A percentile compares a stretch with the other conserved stretches of the same genome.
Conservation (phyloP, 345 rosid genomes). For the Euphorbia peplus region DNA sequence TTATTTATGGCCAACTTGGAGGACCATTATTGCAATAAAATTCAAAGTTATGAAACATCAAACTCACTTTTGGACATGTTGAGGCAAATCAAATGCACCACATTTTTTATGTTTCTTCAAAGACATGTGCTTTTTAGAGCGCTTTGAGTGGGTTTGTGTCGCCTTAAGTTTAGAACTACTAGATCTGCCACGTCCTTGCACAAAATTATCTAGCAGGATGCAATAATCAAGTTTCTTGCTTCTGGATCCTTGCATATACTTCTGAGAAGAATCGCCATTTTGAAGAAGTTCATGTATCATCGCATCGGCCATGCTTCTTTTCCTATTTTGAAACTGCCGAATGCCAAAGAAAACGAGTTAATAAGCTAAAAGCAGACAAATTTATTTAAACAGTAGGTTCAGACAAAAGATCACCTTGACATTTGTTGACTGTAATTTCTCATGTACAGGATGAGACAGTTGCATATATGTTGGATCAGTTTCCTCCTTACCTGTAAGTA, state of each 20-base stretch:
- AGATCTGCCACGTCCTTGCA: slow-evolving; percentile 42
- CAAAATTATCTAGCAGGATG: slow-evolving; percentile 80
- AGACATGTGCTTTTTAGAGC: slow-evolving; percentile 76
- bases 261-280: slow-evolving; percentile 76
- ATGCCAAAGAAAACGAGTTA: background rate
- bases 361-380: background rate
- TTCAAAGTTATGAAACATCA: background rate
- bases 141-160: slow-evolving; percentile 55
- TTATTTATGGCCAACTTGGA: background rate
- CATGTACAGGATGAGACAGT: slow-evolving; percentile 49
- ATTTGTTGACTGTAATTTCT: slow-evolving; percentile 48
- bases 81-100: slow-evolving; percentile 54
- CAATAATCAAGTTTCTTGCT: slow-evolving; percentile 58
- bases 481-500: slow-evolving; percentile 44
- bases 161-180: slow-evolving; percentile 41
- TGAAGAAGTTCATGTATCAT: slow-evolving; percentile 68
- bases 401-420: slow-evolving; percentile 39
- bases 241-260: slow-evolving; percentile 71
- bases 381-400: background rate
- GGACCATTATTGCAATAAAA: background rate
- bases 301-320: slow-evolving; percentile 51
- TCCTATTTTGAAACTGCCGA: slow-evolving; percentile 49
- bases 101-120: slow-evolving; percentile 66
- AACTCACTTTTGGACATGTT: slow-evolving; percentile 55
- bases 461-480: slow-evolving; percentile 44